phyloP scores from a whole-genome alignment of 192 early-diverging fungal species.

The Coemansia sp. region DNA sequence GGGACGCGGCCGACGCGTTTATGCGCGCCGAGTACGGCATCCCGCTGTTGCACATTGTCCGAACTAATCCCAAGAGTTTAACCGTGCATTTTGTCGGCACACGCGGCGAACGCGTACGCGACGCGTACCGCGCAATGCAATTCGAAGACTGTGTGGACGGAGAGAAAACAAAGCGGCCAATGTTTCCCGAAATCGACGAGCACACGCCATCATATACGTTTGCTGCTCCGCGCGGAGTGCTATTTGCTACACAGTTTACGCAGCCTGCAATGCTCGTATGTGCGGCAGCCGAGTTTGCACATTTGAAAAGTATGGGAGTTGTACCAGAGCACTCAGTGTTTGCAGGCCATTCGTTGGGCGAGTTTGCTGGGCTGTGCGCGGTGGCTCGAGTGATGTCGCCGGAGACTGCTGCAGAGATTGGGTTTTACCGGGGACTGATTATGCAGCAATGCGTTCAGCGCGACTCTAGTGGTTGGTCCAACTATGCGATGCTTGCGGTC shows the following conservation, averaged over 20 bases:
- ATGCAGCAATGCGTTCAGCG: conserved; percentile 90
- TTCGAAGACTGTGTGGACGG: conserved; percentile 73
- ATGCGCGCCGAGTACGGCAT: conserved; percentile 82
- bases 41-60: conserved; percentile 89
- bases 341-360: conserved; percentile 94
- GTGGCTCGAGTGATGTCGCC: conserved; percentile 78
- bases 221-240: conserved; percentile 16
- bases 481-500: conserved; percentile 90
- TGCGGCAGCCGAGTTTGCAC: conserved; percentile 85
- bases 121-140: conserved; percentile 79
- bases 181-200: conserved; percentile 64
- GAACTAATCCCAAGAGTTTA: conserved; percentile 74
- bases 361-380: conserved; percentile 85
- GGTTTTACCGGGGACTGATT: conserved; percentile 94
- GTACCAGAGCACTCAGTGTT: conserved; percentile 77
- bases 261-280: conserved; percentile 88
- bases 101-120: conserved; percentile 78
- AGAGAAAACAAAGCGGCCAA: conserved; percentile 60
- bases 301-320: conserved; percentile 78
- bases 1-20: conserved; percentile 90
- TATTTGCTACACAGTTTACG: conserved; percentile 96
- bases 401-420: conserved; percentile 81
- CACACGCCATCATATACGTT: neutral
- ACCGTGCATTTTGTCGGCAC: conserved; percentile 89
- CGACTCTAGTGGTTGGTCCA: conserved; percentile 67